phyloP scores from a whole-genome alignment of 306 rosid genomes.

The Dryas alaskensis region DNA sequence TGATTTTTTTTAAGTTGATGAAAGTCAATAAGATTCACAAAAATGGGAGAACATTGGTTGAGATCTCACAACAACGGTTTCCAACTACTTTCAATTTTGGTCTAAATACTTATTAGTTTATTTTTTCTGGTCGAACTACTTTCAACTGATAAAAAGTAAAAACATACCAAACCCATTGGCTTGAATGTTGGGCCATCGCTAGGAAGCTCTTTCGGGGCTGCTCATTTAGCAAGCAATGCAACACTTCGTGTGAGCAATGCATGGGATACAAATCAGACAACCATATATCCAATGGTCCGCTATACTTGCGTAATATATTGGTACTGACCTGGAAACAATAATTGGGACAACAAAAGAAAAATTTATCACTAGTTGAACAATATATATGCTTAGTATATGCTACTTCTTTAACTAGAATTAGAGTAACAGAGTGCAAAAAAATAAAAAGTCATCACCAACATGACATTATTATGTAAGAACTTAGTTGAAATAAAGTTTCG shows the following conservation, averaged over 20 bases:
- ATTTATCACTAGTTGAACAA: not conserved
- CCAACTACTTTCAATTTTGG: not conserved
- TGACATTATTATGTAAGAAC: no score
- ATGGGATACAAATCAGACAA: conserved; percentile 45
- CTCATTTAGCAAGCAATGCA: conserved; percentile 65
- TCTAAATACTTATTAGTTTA: no score
- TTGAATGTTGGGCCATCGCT: conserved; percentile 85
- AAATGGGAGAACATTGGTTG: not conserved
- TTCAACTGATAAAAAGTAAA: conserved; percentile 16
- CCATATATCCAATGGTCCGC: conserved; percentile 88
- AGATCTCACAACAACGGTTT: not conserved
- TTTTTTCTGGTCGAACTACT: not conserved
- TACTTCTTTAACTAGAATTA: not conserved
- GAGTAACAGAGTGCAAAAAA: not conserved
- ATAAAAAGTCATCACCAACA: not conserved
- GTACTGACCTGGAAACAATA: conserved; percentile 59
- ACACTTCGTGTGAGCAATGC: conserved; percentile 40
- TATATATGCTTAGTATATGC: not conserved
- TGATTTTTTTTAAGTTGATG: not conserved
- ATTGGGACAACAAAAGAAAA: conserved; percentile 7
- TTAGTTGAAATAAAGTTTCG: no score
- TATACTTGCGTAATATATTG: conserved; percentile 76
- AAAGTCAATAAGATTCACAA: not conserved
- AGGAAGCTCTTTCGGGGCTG: conserved; percentile 54
- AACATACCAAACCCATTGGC: conserved; percentile 90